Evolutionary conservation across 2,329 filamentous ascomycete genomes (phyloP), one percentile per base, ranked within the genome.

Genomic region (Alternaria incomplexa): DNA sequence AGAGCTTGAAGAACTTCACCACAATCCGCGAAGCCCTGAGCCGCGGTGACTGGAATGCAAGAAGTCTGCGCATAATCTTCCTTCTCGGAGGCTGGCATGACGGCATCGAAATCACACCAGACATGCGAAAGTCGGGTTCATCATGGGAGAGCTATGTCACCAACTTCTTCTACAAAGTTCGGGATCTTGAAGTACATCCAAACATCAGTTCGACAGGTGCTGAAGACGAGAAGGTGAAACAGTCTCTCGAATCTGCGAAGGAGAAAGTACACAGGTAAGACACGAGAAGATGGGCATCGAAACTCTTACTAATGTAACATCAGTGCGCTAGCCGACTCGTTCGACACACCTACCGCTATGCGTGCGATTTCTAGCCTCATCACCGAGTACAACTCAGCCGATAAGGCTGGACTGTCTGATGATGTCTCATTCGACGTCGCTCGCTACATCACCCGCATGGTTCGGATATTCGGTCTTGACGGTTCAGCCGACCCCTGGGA

Each of bases 1-100:
- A 98, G 80, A 93, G 90, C 15, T 82, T 98, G 61, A 97, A 98
- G 83, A 98, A 97, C 79, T 97, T 97, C 80, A 93, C 93, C 44
- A 97, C 95, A 0, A 97, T 98, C 65, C 87, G 93, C 28, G 92
- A 96, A 77, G 93, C 94, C 0, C 82, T 98, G 8, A 81, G 83
- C 4, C 82, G 84, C 32, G 86, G 87, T 40, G 86, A 89, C 52
- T 97, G 93, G 84, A 96, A 92, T 0, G 85, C 93, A 1, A 86
- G 95, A 63, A 89, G 89, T 58, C 86, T 97, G 82, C 88, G 95
- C 48, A 91, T 96, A 56, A 91, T 96, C 15, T 97, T 97, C 81
- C 81, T 98, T 48, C 87, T 97, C 71, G 93, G 94, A 47, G 89
- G 88, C 52, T 98, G 95, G 94, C 92, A 93, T 70, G 92, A 97